phyloP scores from a whole-genome alignment of 73 alveolate species.

The Stentor coeruleus region DNA sequence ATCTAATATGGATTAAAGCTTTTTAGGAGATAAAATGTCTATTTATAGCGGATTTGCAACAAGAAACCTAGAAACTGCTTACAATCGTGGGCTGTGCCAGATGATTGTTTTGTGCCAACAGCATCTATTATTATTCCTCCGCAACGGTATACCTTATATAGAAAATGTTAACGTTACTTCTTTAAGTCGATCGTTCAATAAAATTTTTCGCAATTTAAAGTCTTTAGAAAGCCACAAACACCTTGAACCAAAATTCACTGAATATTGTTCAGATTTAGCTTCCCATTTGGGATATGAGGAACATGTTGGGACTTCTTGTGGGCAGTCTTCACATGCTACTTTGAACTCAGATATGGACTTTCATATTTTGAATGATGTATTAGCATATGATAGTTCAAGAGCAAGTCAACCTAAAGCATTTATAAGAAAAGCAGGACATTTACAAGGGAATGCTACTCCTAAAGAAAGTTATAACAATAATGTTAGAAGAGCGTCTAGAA shows the following conservation, averaged over 20 bases:
- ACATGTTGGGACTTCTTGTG: background rate
- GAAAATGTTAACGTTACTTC: background rate
- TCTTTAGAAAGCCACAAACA: background rate
- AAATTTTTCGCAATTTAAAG: background rate
- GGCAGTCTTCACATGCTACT: background rate
- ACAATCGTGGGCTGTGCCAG: conserved; percentile 2
- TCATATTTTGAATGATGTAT: conserved; percentile 1
- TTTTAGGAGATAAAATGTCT: background rate
- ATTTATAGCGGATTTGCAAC: conserved; percentile 28
- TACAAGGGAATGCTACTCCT: background rate
- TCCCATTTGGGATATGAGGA: background rate
- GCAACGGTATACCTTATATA: background rate
- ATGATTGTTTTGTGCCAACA: background rate
- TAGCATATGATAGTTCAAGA: background rate
- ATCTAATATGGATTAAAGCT: background rate
- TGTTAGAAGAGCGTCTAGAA: background rate
- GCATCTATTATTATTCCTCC: background rate
- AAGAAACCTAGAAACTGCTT: conserved; percentile 20
- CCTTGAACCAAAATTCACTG: background rate
- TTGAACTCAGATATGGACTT: background rate
- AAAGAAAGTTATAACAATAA: too few relatives aligned
- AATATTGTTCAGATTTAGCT: background rate
- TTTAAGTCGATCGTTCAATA: background rate
- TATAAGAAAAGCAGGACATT: background rate
- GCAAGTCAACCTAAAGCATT: background rate